Percentiles rank a stretch among this genome's conserved stretches.
Evolutionary conservation across 2,329 filamentous ascomycete genomes (phyloP).

Genomic region (Colletotrichum sp.): DNA sequence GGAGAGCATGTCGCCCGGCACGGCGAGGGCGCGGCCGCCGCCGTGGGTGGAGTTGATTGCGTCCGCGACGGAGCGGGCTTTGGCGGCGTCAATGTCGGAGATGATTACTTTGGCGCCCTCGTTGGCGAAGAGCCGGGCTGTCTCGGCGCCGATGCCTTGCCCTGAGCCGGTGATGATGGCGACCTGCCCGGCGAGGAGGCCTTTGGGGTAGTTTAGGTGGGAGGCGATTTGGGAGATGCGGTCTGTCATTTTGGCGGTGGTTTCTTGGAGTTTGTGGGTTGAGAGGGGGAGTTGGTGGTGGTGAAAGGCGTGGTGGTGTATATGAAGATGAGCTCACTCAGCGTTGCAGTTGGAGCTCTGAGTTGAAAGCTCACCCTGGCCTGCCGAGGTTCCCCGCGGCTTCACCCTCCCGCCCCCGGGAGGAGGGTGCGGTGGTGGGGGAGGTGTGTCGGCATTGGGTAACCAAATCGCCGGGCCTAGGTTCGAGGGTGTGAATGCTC

Average conservation of each 20-base stretch:
- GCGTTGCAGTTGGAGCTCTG: not conserved
- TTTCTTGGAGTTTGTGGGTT: not conserved
- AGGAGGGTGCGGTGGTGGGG: not conserved
- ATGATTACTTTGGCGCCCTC: slow-evolving; percentile 87
- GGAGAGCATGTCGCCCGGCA: slow-evolving; percentile 79
- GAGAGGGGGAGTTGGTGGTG: not conserved
- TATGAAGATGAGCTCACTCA: not conserved
- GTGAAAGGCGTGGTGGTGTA: not conserved
- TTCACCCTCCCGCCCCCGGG: not conserved
- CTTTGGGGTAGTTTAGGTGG: slow-evolving; percentile 83
- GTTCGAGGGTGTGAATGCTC: not conserved
- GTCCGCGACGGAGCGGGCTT: slow-evolving; percentile 71
- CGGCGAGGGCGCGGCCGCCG: slow-evolving; percentile 73
- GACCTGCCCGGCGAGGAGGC: slow-evolving; percentile 78
- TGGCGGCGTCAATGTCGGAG: slow-evolving; percentile 81
- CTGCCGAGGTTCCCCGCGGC: slow-evolving; percentile 25
- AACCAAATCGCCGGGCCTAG: not conserved
- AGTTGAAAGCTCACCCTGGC: not conserved
- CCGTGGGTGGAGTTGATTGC: slow-evolving; percentile 63
- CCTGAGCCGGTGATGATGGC: slow-evolving; percentile 89
- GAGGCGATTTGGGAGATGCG: slow-evolving; percentile 74
- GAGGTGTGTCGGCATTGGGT: slow-evolving; percentile 2
- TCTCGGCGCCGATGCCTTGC: slow-evolving; percentile 88
- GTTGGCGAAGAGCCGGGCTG: slow-evolving; percentile 81
- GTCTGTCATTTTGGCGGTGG: slow-evolving; percentile 48